Evolutionary conservation across 805 yeast species (phyloP).

Genomic region (Priceomyces carsonii): DNA sequence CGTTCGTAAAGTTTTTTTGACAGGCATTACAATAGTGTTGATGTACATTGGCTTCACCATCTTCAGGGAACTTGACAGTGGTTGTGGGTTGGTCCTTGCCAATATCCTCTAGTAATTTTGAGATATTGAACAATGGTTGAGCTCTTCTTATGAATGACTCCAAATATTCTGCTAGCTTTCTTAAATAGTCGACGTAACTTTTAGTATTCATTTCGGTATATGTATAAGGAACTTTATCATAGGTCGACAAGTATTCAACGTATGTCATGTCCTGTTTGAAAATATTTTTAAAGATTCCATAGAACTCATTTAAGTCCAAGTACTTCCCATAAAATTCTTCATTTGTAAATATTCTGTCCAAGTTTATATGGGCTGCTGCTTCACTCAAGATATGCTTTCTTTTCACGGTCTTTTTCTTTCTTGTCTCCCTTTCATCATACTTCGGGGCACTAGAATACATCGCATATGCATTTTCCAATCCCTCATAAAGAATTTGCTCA

Average conservation of each 20-base stretch:
- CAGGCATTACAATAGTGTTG: conserved; percentile 64
- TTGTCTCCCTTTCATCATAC: conserved; percentile 14
- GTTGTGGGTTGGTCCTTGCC: conserved; percentile 7
- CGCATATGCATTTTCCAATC: conserved; percentile 16
- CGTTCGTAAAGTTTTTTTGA: conserved; percentile 59
- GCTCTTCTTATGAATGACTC: conserved; percentile 45
- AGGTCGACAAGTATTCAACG: conserved; percentile 48
- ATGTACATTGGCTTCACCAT: conserved; percentile 21
- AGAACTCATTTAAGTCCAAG: conserved; percentile 56
- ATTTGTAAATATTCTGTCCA: conserved; percentile 53
- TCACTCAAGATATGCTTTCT: conserved; percentile 47
- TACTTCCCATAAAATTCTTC: conserved; percentile 66
- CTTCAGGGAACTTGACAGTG: conserved; percentile 3
- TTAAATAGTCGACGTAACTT: conserved; percentile 47
- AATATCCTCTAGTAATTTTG: conserved; percentile 13
- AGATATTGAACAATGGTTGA: conserved; percentile 49
- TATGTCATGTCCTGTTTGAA: conserved; percentile 35
- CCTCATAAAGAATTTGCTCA: conserved; percentile 9
- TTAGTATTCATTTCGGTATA: conserved; percentile 19
- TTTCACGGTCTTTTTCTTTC: conserved; percentile 24
- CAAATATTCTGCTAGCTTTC: conserved; percentile 51
- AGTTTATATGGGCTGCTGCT: conserved; percentile 48
- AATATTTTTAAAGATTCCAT: conserved; percentile 56
- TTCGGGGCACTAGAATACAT: conserved; percentile 27
- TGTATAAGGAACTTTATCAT: conserved; percentile 38